phyloP scores from a whole-genome alignment of 2,329 filamentous ascomycete species.

The Aaosphaeria pasadenensis region DNA sequence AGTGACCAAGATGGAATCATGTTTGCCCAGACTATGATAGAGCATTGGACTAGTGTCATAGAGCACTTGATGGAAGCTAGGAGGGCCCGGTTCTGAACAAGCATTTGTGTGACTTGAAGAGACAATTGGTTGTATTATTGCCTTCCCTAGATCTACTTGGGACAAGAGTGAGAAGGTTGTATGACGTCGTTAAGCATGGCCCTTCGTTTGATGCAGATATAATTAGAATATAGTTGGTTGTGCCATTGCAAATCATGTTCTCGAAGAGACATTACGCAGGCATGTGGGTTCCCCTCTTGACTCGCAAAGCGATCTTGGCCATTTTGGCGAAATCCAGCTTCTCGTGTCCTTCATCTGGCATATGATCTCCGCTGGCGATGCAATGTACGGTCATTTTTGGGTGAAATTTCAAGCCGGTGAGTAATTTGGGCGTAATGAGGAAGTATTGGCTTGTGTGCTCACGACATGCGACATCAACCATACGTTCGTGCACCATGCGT shows the following conservation, averaged over 20 bases:
- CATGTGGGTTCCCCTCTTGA: slow-evolving; percentile 11
- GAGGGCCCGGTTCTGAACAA: no score
- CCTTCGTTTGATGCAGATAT: neutral
- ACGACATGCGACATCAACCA: slow-evolving; percentile 95
- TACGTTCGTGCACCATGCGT: slow-evolving; percentile 94
- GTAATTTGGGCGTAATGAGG: slow-evolving; percentile 93
- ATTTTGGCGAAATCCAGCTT: slow-evolving; percentile 44
- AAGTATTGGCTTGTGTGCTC: slow-evolving; percentile 80
- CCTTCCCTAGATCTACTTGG: no score
- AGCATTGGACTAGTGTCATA: neutral
- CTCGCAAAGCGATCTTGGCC: slow-evolving; percentile 28
- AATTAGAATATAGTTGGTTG: neutral
- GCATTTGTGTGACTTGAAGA: no score
- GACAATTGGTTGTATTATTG: no score
- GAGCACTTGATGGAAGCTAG: slow-evolving; percentile 1
- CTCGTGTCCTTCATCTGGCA: slow-evolving; percentile 40
- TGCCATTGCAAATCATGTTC: no score
- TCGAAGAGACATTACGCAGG: no score
- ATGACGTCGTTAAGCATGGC: no score
- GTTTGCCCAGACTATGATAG: neutral
- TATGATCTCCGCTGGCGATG: slow-evolving; percentile 80
- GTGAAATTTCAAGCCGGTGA: slow-evolving; percentile 82
- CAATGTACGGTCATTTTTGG: slow-evolving; percentile 88
- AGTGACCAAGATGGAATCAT: neutral
- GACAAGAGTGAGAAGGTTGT: no score